phyloP scores from a whole-genome alignment of 2,329 filamentous ascomycete genomes.

The Epichloe baconii region DNA sequence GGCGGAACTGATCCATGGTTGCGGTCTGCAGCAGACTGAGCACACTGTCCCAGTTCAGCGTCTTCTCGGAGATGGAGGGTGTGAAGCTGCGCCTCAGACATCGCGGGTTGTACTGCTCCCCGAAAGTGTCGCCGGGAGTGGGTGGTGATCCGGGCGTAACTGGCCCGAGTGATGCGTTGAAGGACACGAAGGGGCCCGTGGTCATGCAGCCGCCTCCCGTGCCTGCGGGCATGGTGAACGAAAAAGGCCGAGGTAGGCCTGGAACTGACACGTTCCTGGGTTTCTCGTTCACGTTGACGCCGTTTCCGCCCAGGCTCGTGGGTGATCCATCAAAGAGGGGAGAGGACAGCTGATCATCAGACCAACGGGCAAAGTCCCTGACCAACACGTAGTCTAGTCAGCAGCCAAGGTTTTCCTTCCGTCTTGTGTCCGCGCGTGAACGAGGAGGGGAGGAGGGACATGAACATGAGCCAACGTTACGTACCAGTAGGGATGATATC shows the following conservation, averaged over 20 bases:
- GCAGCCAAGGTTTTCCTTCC: too few species aligned
- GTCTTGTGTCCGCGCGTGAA: too few species aligned
- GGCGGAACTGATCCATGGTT: slow-evolving; percentile 1
- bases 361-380: slow-evolving; percentile 4
- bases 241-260: neutral
- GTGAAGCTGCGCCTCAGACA: slow-evolving; percentile 5
- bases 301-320: slow-evolving; percentile 2
- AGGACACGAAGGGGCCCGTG: neutral
- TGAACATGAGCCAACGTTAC: too few species aligned
- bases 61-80: neutral
- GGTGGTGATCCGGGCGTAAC: neutral
- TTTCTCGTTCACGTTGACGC: neutral
- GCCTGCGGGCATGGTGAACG: neutral
- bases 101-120: slow-evolving; percentile 4
- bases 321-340: slow-evolving; percentile 4
- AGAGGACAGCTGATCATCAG: neutral
- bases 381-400: too few species aligned
- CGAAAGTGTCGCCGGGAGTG: neutral
- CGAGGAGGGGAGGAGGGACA: neutral
- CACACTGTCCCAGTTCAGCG: neutral
- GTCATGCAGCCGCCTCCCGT: slow-evolving; percentile 4
- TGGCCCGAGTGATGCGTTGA: slow-evolving; percentile 3
- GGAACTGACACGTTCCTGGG: neutral
- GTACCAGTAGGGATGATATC: slow-evolving; percentile 6
- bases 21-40: neutral